Evolutionary conservation across 441 rosid species (phyloP).

Genomic region (Aquilaria agallochum): DNA sequence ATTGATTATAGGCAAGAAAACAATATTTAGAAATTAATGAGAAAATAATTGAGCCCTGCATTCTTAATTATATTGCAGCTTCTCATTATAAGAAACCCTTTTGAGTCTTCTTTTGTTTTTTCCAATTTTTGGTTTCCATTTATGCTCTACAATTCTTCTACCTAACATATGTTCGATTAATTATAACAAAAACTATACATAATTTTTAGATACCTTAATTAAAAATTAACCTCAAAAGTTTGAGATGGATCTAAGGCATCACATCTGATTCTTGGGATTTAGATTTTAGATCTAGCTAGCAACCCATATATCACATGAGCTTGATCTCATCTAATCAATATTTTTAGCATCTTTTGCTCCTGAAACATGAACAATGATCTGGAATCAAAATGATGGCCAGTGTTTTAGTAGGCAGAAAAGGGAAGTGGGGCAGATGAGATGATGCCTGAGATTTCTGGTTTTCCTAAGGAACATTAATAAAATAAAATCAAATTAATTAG

Average conservation of each 20-base stretch:
- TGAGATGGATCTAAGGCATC: conserved; percentile 11
- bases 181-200: neutral
- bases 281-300: conserved; percentile 3
- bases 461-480: neutral
- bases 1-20: too few species aligned
- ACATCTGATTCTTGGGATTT: neutral
- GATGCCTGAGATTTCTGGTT: conserved; percentile 15
- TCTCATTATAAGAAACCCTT: neutral
- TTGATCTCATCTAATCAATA: conserved; percentile 10
- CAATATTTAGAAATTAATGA: too few species aligned
- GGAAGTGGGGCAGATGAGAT: conserved; percentile 22
- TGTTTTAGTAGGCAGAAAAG: too few species aligned
- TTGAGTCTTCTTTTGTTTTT: neutral
- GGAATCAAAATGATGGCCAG: conserved; percentile 19
- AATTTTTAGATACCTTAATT: too few species aligned
- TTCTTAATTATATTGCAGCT: neutral
- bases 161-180: neutral
- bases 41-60: neutral
- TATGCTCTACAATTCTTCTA: neutral
- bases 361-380: conserved; percentile 1
- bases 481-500: too few species aligned
- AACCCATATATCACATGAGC: conserved; percentile 15
- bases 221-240: neutral
- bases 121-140: neutral
- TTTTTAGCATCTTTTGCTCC: neutral